These are phyloP conservation scores for Colletotrichum endophyticum DNA, from an alignment of 2,329 filamentous ascomycete species.

Conservation along the genomic window DNA sequence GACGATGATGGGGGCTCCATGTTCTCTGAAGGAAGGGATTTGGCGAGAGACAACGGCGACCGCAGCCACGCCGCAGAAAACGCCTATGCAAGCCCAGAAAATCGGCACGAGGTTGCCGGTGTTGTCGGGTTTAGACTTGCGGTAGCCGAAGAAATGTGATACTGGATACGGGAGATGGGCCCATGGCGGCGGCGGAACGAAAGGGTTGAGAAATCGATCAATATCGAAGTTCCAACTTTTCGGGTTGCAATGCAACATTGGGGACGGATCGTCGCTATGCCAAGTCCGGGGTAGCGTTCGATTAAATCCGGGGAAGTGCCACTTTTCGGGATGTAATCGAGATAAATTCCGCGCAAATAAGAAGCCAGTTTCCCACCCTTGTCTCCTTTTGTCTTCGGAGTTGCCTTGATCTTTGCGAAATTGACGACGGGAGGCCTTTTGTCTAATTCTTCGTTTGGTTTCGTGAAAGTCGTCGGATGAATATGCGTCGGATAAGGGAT, in stretches of 20 bases:
- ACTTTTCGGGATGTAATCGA: neutral
- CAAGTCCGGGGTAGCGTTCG: constrained; percentile 18
- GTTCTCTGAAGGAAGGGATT: constrained; percentile 57
- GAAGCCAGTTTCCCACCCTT: neutral
- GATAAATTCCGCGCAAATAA: neutral
- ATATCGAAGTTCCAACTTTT: constrained; percentile 69
- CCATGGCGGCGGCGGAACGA: constrained; percentile 70
- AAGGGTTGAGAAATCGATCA: constrained; percentile 76
- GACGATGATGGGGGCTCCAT: constrained; percentile 65
- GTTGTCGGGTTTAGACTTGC: constrained; percentile 39
- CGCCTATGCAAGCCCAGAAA: constrained; percentile 69
- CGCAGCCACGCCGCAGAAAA: constrained; percentile 64
- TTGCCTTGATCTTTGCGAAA: neutral
- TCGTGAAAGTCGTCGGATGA: neutral
- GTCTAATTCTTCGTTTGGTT: neutral
- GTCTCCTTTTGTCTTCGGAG: neutral
- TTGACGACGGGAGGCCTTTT: neutral
- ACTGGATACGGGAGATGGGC: constrained; percentile 67
- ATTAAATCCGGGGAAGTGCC: constrained; percentile 5
- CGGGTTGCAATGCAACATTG: constrained; percentile 15
- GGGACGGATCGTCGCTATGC: neutral
- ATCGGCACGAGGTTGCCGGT: constrained; percentile 64
- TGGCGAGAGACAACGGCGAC: constrained; percentile 62
- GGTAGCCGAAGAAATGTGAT: constrained; percentile 72
- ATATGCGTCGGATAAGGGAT: neutral